These are phyloP conservation scores for Thermomucor indicae-seudaticae DNA, from an alignment of 371 early-diverging fungal species.

Conservation along the genomic window DNA sequence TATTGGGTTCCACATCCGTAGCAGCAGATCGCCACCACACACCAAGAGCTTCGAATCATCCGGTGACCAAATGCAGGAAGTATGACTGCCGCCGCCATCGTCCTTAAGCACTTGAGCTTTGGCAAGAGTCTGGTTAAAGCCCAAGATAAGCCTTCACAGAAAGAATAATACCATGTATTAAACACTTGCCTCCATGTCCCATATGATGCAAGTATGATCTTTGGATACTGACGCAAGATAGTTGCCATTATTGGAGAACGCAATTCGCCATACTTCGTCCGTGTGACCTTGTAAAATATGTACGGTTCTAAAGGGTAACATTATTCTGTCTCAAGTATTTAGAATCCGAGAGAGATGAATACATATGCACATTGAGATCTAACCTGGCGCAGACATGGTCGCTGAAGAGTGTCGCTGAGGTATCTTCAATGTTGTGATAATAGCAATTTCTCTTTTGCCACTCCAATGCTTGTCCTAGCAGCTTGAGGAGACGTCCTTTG, in stretches of 20 bases:
- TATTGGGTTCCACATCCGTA: conserved; percentile 81
- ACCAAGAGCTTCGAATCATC: conserved; percentile 74
- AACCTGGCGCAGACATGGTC: conserved; percentile 80
- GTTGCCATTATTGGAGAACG: conserved; percentile 85
- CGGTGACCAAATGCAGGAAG: conserved; percentile 90
- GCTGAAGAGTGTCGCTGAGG: conserved; percentile 56
- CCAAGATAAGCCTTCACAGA: too few species aligned
- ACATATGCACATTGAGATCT: conserved; percentile 2
- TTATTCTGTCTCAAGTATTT: too few species aligned
- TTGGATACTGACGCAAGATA: conserved; percentile 89
- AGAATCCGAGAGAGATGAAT: neutral
- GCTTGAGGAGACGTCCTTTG: conserved; percentile 66
- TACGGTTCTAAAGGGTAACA: conserved; percentile 42
- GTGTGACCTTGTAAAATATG: conserved; percentile 72
- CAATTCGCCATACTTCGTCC: conserved; percentile 95
- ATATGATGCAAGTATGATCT: conserved; percentile 84
- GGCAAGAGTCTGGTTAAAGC: conserved; percentile 38
- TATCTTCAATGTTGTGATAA: conserved; percentile 73
- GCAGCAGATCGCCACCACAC: conserved; percentile 72
- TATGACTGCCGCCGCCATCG: conserved; percentile 59
- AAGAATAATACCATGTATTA: too few species aligned
- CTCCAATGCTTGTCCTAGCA: conserved; percentile 79
- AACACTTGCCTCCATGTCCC: conserved; percentile 69
- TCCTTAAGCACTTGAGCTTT: conserved; percentile 29
- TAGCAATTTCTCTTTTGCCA: conserved; percentile 76